phyloP scores from a whole-genome alignment of 1,139 yeast genomes.

The Blastobotrys apis region DNA sequence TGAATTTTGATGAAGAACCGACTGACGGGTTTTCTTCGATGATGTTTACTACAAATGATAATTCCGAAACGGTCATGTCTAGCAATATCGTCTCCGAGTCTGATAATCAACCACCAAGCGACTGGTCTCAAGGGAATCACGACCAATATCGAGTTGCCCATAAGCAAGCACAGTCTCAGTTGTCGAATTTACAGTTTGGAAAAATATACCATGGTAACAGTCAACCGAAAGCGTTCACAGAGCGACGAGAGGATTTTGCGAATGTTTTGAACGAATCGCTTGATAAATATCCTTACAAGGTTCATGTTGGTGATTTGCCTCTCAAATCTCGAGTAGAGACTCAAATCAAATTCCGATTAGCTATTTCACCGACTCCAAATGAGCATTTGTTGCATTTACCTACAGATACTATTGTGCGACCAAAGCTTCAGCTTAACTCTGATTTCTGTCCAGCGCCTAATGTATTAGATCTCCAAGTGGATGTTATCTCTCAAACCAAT shows the following conservation, averaged over 20 bases:
- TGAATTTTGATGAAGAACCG: constrained; percentile 12
- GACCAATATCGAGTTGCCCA: constrained; percentile 11
- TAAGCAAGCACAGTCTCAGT: constrained; percentile 20
- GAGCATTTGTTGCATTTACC: constrained; percentile 74
- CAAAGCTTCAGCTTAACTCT: constrained; percentile 59
- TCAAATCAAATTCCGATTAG: constrained; percentile 72
- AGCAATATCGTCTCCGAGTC: no score
- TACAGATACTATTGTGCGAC: constrained; percentile 79
- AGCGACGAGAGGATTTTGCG: constrained; percentile 13
- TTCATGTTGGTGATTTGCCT: constrained; percentile 63
- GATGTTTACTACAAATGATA: constrained; percentile 9
- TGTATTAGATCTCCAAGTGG: constrained; percentile 35
- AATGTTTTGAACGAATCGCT: constrained; percentile 3
- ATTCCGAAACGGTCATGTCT: constrained; percentile 6
- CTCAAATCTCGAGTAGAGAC: constrained; percentile 87
- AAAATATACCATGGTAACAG: constrained; percentile 12
- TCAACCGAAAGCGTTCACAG: neutral
- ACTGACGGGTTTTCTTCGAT: neutral
- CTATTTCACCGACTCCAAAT: constrained; percentile 71
- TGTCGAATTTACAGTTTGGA: constrained; percentile 23
- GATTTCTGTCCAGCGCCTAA: constrained; percentile 33
- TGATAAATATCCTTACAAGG: constrained; percentile 45
- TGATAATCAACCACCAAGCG: neutral
- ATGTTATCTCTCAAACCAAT: constrained; percentile 38
- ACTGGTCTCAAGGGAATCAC: neutral